phyloP scores from a whole-genome alignment of 2,329 filamentous ascomycete species.

The Macrophomina phaseolina region DNA sequence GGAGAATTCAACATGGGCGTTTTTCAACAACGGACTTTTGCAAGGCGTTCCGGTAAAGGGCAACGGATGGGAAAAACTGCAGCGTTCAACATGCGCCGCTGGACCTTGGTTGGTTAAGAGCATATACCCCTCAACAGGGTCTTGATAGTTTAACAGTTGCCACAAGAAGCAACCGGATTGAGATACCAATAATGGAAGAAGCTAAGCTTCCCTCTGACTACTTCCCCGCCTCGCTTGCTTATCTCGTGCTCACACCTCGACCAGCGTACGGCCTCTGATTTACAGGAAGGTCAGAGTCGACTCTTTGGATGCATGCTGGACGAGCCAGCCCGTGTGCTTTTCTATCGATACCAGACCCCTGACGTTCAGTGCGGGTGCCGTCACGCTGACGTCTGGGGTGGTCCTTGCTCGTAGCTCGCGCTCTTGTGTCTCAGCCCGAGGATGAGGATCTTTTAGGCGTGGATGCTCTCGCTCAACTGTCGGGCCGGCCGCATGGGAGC shows the following conservation, averaged over 20 bases:
- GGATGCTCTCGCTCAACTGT: neutral
- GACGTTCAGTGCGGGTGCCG: neutral
- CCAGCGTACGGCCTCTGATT: constrained; percentile 8
- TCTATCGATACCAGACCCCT: constrained; percentile 6
- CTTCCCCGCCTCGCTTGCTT: constrained; percentile 16
- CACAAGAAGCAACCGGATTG: neutral
- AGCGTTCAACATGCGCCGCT: constrained; percentile 27
- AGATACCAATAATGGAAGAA: constrained; percentile 22
- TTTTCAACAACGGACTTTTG: constrained; percentile 25
- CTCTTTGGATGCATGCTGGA: neutral
- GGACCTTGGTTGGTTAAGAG: constrained; percentile 7
- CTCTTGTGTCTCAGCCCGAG: neutral
- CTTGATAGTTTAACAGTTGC: neutral
- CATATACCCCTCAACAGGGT: constrained; percentile 21
- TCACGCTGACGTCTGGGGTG: neutral
- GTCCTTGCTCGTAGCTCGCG: neutral
- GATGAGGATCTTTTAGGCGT: neutral
- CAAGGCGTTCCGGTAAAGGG: constrained; percentile 24
- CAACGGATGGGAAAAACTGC: constrained; percentile 23
- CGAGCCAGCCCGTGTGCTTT: constrained; percentile 16
- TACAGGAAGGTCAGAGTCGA: too few species aligned
- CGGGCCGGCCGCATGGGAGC: neutral
- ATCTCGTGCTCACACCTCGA: constrained; percentile 5
- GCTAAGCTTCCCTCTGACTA: constrained; percentile 14
- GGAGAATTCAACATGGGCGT: constrained; percentile 28